These are phyloP conservation scores for Pseudonectria foliicola DNA, from an alignment of 2,329 filamentous ascomycete species.

Conservation along the genomic window DNA sequence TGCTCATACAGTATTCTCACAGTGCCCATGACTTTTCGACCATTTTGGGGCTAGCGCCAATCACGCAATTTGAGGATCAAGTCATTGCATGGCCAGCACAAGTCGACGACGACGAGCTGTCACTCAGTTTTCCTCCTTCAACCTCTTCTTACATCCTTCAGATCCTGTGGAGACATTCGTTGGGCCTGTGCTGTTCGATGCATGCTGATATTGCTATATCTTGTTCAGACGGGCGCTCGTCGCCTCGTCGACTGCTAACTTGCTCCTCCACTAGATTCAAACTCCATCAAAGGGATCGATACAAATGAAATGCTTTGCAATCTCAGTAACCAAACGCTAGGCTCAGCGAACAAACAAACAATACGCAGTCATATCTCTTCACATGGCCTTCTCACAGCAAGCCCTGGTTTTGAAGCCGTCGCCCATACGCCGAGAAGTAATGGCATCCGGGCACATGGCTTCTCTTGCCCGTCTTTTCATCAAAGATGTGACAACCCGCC, in stretches of 20 bases:
- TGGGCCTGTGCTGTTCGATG: slow-evolving; percentile 10
- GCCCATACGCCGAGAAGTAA: slow-evolving; percentile 61
- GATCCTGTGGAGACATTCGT: slow-evolving; percentile 11
- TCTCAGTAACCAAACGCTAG: slow-evolving; percentile 3
- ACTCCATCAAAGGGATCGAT: slow-evolving; percentile 1
- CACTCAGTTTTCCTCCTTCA: slow-evolving; percentile 10
- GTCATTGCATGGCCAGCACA: neutral
- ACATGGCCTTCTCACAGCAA: slow-evolving; percentile 3
- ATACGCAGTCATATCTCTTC: slow-evolving; percentile 17
- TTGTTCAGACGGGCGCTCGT: slow-evolving; percentile 3
- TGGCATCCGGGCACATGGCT: slow-evolving; percentile 64
- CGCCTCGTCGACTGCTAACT: neutral
- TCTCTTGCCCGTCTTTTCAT: slow-evolving; percentile 66
- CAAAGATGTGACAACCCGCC: slow-evolving; percentile 75
- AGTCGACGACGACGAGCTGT: neutral
- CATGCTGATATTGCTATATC: slow-evolving; percentile 12
- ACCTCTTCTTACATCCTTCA: slow-evolving; percentile 10
- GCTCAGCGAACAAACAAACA: slow-evolving; percentile 9
- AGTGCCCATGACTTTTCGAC: neutral
- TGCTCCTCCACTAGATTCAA: neutral
- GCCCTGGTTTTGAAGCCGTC: slow-evolving; percentile 33
- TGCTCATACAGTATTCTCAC: neutral
- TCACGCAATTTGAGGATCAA: slow-evolving; percentile 1
- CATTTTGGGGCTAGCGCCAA: neutral
- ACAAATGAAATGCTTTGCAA: slow-evolving; percentile 7